Base-by-base conservation (phyloP, 768 basidiomycete genomes). In the Kwoniella sp. region DNA sequence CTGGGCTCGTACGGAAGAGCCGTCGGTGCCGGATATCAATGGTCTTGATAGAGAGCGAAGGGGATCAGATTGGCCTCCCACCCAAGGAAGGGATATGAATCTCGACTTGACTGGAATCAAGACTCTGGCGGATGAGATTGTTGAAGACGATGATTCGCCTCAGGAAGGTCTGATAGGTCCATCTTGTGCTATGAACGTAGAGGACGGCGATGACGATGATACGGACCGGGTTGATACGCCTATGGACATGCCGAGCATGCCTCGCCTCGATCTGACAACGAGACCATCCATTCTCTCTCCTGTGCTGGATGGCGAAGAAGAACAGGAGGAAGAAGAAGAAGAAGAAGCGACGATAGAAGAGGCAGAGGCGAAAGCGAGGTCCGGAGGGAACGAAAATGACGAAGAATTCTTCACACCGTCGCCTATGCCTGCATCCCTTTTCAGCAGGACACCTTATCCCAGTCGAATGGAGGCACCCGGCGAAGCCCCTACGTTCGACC, bases 51-150 rank as follows among this genome's bases (percentile, higher is more conserved):
- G 57, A 31, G 23, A 53, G 37, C 45, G 63, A 28, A 30, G 63
- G 30, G 63, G 63, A 30, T 65, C 63, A 12, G 63, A 65, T 37
- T 65, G 63, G 63, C 63, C 63, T 2, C 63, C 63, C 41, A 65
- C 63, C 26, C n/a, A 51, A 20, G 34, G 50, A 1, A 65, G 63
- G 29, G 37, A 47, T 22, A 52, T 65, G 57, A 53, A 0, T 15
- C 28, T 65, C 9, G 57, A 65, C 38, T 28, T 65, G 20, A 53
- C 57, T 5, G 50, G 56, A 13, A 58, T 65, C 25, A 57, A 41
- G 11, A 65, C 56, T 31, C 20, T 58, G 11, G 58, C 41, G 1
- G 58, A 58, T 12, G 58, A 47, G 38, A 11, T 23, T 9, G 50
- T 51, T 23, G 22, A 23, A 23, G 23, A 51, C 25, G 26, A 23